These are phyloP conservation scores for Saturnispora besseyi DNA, from an alignment of 805 yeast species.

Conservation along the genomic window DNA sequence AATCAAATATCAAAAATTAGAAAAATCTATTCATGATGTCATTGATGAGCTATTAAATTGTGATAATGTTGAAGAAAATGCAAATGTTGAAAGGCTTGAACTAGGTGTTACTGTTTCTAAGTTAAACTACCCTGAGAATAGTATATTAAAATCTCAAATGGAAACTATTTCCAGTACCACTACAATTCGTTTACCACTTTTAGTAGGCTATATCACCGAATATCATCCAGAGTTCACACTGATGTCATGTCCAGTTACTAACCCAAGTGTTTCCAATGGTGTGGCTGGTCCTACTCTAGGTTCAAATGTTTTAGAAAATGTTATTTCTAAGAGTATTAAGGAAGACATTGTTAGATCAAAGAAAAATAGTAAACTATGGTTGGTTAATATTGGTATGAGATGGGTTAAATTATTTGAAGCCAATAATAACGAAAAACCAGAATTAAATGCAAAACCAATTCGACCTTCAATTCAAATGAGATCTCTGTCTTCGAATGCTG, in stretches of 20 bases:
- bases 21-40: conserved; percentile 4
- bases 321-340: conserved; percentile 37
- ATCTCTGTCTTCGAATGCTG: conserved; percentile 5
- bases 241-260: conserved; percentile 38
- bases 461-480: conserved; percentile 4
- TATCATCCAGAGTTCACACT: conserved; percentile 43
- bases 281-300: conserved; percentile 14
- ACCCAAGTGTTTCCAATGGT: conserved; percentile 5
- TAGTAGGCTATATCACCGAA: conserved; percentile 36
- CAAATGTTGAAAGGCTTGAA: background rate
- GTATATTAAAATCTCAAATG: conserved; percentile 3
- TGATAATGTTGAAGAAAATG: background rate
- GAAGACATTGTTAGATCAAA: conserved; percentile 31
- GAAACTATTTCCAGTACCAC: conserved; percentile 2
- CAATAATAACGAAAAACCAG: background rate
- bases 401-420: conserved; percentile 21
- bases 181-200: conserved; percentile 18
- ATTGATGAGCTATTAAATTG: conserved; percentile 5
- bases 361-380: conserved; percentile 8
- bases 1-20: conserved; percentile 5
- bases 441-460: background rate
- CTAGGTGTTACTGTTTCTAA: background rate
- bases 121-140: conserved; percentile 1
- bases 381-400: conserved; percentile 23
- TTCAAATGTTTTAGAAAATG: conserved; percentile 33